phyloP scores from a whole-genome alignment of 2,329 filamentous ascomycete genomes.

The Didymella glomerata region DNA sequence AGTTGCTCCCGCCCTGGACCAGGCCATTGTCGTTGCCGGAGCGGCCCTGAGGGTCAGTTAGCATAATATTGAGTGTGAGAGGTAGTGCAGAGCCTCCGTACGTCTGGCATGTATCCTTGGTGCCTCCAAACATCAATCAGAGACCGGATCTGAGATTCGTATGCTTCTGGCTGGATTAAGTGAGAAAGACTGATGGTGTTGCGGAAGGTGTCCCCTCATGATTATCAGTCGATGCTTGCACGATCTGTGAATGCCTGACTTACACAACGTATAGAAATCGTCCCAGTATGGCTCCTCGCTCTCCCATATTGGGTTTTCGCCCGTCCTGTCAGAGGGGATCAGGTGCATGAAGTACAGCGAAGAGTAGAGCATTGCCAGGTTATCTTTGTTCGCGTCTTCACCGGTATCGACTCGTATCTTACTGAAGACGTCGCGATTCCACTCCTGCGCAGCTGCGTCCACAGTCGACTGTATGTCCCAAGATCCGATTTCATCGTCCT shows the following conservation, averaged over 20 bases:
- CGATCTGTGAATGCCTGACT: conserved; percentile 51
- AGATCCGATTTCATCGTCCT: conserved; percentile 54
- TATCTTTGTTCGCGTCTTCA: conserved; percentile 60
- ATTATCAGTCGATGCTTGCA: conserved; percentile 53
- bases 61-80: not conserved
- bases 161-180: conserved; percentile 68
- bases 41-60: conserved; percentile 48
- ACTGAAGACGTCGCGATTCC: conserved; percentile 62
- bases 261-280: conserved; percentile 73
- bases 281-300: conserved; percentile 74
- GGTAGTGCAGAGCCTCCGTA: not conserved
- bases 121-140: conserved; percentile 73
- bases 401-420: conserved; percentile 65
- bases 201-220: conserved; percentile 72
- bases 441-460: conserved; percentile 50
- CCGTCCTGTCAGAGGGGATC: conserved; percentile 74
- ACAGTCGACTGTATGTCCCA: conserved; percentile 54
- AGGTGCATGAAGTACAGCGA: conserved; percentile 74
- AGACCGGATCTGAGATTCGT: conserved; percentile 71
- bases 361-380: conserved; percentile 69
- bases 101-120: conserved; percentile 71
- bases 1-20: conserved; percentile 73
- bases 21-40: conserved; percentile 74
- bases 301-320: conserved; percentile 73
- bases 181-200: conserved; percentile 67